These are phyloP conservation scores for Talaromyces sp. DNA, from an alignment of 2,329 filamentous ascomycete genomes.

Conservation along the genomic window DNA sequence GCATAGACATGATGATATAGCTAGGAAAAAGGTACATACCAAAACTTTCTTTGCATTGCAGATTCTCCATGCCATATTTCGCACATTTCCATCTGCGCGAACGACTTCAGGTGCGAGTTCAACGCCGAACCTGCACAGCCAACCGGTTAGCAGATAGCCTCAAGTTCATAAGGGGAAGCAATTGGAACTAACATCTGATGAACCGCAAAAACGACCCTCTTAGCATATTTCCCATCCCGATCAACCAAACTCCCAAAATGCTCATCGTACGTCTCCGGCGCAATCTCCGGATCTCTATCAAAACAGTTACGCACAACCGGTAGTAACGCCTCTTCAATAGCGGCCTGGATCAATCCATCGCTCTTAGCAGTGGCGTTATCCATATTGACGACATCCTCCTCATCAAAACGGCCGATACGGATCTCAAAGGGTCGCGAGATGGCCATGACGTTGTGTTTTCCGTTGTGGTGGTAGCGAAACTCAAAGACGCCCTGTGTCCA, in stretches of 20 bases:
- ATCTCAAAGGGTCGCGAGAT: conserved; percentile 93
- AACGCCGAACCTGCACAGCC: conserved; percentile 68
- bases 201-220: conserved; percentile 87
- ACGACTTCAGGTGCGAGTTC: conserved; percentile 94
- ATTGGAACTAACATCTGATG: conserved; percentile 70
- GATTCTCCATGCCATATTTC: conserved; percentile 88
- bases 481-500: conserved; percentile 97
- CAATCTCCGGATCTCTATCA: conserved; percentile 86
- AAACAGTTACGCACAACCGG: conserved; percentile 88
- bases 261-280: conserved; percentile 74
- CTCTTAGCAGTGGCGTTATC: conserved; percentile 54
- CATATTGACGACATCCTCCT: conserved; percentile 63
- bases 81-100: conserved; percentile 83
- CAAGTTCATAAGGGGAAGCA: neutral
- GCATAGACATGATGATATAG: neutral
- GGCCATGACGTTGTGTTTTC: conserved; percentile 88
- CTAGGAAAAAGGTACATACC: conserved; percentile 52
- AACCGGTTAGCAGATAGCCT: conserved; percentile 14
- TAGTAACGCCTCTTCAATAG: conserved; percentile 73
- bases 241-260: conserved; percentile 82
- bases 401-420: conserved; percentile 75
- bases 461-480: conserved; percentile 93
- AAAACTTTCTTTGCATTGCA: conserved; percentile 94
- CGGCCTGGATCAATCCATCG: conserved; percentile 45
- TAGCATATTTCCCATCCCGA: conserved; percentile 82